Evolutionary conservation across 495 filamentous ascomycete species (phyloP).

Genomic region (Penicillium paxilli): DNA sequence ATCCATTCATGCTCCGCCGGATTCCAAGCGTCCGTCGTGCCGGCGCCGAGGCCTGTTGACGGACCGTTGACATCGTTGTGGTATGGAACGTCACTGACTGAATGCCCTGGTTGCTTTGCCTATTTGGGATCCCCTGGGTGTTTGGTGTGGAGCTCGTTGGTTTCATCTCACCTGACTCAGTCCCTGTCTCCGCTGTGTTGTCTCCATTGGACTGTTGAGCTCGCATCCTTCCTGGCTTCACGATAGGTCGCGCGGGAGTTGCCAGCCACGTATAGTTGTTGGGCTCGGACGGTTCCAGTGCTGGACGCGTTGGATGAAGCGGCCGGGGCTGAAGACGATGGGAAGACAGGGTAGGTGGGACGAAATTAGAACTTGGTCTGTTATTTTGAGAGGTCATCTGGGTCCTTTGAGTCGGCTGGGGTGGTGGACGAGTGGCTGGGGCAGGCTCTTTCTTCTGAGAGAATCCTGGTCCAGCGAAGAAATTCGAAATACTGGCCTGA

Average conservation of each 20-base stretch:
- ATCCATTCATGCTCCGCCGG: conserved; percentile 59
- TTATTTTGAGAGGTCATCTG: conserved; percentile 10
- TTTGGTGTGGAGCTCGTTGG: conserved; percentile 14
- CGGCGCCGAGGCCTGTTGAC: conserved; percentile 25
- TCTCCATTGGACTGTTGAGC: conserved; percentile 11
- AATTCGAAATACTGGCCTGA: conserved; percentile 43
- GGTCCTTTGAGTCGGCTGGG: conserved; percentile 11
- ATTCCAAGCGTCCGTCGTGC: conserved; percentile 56
- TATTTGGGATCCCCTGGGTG: not conserved
- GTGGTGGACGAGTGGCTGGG: conserved; percentile 12
- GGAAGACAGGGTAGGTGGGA: conserved; percentile 28
- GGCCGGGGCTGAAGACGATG: conserved; percentile 42
- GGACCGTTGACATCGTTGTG: conserved; percentile 50
- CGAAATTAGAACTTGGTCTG: conserved; percentile 2
- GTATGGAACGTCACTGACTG: conserved; percentile 52
- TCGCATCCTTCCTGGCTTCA: conserved; percentile 24
- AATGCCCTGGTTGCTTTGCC: conserved; percentile 9
- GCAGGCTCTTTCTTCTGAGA: conserved; percentile 17
- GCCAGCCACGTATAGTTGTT: conserved; percentile 46
- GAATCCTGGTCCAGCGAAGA: conserved; percentile 31
- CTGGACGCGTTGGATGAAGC: conserved; percentile 36
- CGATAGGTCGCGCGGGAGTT: conserved; percentile 21
- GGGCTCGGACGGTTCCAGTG: conserved; percentile 36
- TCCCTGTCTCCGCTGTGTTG: conserved; percentile 12
- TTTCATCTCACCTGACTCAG: conserved; percentile 26